phyloP scores from a whole-genome alignment of 75 land plant genomes.

The Larix kaempferi region DNA sequence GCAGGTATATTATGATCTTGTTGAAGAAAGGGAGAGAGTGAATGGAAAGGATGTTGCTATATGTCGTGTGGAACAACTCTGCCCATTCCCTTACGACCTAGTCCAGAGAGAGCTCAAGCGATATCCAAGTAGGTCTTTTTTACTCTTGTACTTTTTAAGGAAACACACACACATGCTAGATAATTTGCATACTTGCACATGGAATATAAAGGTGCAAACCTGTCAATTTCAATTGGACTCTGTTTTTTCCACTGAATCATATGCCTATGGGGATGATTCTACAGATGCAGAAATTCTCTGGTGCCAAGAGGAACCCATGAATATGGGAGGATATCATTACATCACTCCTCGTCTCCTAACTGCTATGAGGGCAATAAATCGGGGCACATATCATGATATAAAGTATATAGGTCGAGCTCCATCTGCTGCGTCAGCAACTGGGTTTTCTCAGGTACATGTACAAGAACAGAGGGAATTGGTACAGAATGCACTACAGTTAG shows the following conservation, averaged over 20 bases:
- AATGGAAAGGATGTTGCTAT: conserved; percentile 71
- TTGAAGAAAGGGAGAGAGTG: conserved; percentile 67
- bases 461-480: conserved; percentile 75
- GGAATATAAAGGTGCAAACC: no score
- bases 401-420: conserved; percentile 89
- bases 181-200: no score
- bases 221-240: no score
- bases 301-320: conserved; percentile 99
- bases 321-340: conserved; percentile 84
- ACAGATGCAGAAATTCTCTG: conserved; percentile 94
- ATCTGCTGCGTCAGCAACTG: conserved; percentile 92
- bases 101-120: conserved; percentile 82
- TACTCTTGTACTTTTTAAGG: no score
- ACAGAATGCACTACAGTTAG: conserved; percentile 70
- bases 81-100: conserved; percentile 94
- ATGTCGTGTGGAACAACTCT: conserved; percentile 92
- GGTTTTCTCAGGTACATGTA: conserved; percentile 55
- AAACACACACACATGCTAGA: no score
- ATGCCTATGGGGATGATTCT: no score
- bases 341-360: conserved; percentile 70
- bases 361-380: conserved; percentile 61
- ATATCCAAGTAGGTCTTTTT: conserved; percentile 78
- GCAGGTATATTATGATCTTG: conserved; percentile 93
- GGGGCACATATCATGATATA: conserved; percentile 72
- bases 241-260: no score